phyloP scores from a whole-genome alignment of 176 grass and related monocot species.

The Oryza glumipatula region DNA sequence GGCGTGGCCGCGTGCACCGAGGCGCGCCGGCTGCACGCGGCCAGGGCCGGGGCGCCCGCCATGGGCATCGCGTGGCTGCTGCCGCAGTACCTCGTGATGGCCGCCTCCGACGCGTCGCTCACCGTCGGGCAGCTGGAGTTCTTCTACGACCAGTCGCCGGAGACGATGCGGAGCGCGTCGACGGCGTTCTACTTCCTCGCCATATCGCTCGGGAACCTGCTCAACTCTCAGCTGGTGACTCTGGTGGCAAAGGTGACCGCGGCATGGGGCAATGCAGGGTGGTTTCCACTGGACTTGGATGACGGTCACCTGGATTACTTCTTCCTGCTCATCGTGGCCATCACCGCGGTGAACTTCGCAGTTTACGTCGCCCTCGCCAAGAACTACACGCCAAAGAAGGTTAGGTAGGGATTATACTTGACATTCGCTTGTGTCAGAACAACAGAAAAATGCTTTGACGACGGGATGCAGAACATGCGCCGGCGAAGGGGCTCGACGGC shows the following conservation, averaged over 20 bases:
- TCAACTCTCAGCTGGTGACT: conserved; percentile 49
- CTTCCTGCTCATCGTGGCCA: conserved; percentile 24
- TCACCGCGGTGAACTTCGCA: conserved; percentile 29
- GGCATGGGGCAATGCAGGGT: conserved; percentile 13
- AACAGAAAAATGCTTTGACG: background rate
- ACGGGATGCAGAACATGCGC: too few relatives aligned
- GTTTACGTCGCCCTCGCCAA: conserved; percentile 32
- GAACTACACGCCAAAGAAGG: conserved; percentile 36
- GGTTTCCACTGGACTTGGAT: conserved; percentile 42
- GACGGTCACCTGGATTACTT: conserved; percentile 47
- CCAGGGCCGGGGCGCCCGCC: background rate
- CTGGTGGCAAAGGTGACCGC: conserved; percentile 35
- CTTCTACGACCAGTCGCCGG: conserved; percentile 58
- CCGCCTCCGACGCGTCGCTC: conserved; percentile 37
- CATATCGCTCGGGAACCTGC: conserved; percentile 22
- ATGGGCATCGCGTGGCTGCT: conserved; percentile 52
- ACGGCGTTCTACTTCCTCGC: conserved; percentile 54
- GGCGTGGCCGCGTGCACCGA: conserved; percentile 34
- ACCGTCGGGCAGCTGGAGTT: conserved; percentile 46
- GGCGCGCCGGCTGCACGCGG: conserved; percentile 15
- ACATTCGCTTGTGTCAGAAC: background rate
- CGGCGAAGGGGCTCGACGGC: too few relatives aligned
- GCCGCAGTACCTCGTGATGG: conserved; percentile 48
- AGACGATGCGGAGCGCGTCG: conserved; percentile 38
- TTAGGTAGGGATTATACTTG: background rate